phyloP scores from a whole-genome alignment of 495 filamentous ascomycete species.

The Trichoderma orchidacearum region DNA sequence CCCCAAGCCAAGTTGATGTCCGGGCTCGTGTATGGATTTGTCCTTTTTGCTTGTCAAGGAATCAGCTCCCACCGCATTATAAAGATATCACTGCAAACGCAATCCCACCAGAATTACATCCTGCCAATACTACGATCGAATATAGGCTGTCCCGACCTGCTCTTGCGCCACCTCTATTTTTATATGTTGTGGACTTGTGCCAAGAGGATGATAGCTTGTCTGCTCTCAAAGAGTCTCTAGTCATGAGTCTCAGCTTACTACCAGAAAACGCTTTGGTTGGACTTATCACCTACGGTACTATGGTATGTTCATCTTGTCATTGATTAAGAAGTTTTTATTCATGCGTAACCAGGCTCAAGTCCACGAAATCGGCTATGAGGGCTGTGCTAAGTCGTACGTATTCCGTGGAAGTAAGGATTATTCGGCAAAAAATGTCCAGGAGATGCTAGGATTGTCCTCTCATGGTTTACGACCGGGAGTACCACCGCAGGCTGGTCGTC shows the following conservation, averaged over 20 bases:
- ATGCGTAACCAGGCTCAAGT: slow-evolving; percentile 64
- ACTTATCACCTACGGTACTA: slow-evolving; percentile 90
- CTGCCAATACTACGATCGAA: slow-evolving; percentile 90
- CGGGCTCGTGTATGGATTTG: slow-evolving; percentile 96
- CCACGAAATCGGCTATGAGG: slow-evolving; percentile 94
- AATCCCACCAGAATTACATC: slow-evolving; percentile 92
- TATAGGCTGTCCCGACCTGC: slow-evolving; percentile 89
- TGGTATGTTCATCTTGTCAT: slow-evolving; percentile 42
- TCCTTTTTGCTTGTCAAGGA: slow-evolving; percentile 93
- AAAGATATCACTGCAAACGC: slow-evolving; percentile 94
- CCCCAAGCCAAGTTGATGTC: slow-evolving; percentile 76
- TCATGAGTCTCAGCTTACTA: slow-evolving; percentile 92
- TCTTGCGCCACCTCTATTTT: slow-evolving; percentile 87
- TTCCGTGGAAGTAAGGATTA: slow-evolving; percentile 99
- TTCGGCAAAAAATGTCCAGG: slow-evolving; percentile 87
- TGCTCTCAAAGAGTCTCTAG: slow-evolving; percentile 87
- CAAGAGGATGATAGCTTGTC: slow-evolving; percentile 97
- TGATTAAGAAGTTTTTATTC: slow-evolving; percentile 8
- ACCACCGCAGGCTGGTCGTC: slow-evolving; percentile 54
- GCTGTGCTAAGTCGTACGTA: slow-evolving; percentile 98
- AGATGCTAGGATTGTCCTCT: slow-evolving; percentile 81
- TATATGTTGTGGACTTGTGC: slow-evolving; percentile 97
- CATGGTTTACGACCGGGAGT: slow-evolving; percentile 62
- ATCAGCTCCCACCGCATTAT: slow-evolving; percentile 91
- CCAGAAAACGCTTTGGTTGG: slow-evolving; percentile 91